Conservation (phyloP, 805 yeast species). For the Saccharomyces jurei region DNA sequence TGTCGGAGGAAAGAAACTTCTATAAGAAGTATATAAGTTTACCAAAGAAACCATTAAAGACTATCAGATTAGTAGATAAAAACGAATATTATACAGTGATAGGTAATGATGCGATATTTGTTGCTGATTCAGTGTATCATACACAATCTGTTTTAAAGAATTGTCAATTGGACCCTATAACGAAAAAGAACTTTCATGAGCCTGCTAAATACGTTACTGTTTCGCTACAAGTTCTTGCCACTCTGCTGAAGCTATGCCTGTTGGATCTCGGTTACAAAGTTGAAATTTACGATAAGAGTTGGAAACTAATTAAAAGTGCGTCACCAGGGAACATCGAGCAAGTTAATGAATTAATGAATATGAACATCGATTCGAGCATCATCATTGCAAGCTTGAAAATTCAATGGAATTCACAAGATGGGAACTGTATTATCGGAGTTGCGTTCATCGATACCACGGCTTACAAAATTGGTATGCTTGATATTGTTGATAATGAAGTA, state of each 20-base stretch:
- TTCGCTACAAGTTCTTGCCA: conserved; percentile 63
- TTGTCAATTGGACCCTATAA: conserved; percentile 23
- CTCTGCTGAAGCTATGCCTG: conserved; percentile 56
- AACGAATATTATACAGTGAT: conserved; percentile 74
- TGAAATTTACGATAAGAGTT: conserved; percentile 66
- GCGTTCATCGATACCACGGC: conserved; percentile 70
- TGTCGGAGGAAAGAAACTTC: conserved; percentile 42
- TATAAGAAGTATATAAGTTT: conserved; percentile 41
- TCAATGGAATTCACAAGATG: conserved; percentile 27
- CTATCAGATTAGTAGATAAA: conserved; percentile 69
- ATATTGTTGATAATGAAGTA: conserved; percentile 80
- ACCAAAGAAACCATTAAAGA: conserved; percentile 40
- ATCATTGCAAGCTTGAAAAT: conserved; percentile 41
- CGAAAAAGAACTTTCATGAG: conserved; percentile 34
- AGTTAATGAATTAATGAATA: conserved; percentile 60
- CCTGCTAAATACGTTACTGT: conserved; percentile 54
- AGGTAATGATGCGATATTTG: conserved; percentile 67
- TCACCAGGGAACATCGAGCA: conserved; percentile 86
- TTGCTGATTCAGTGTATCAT: conserved; percentile 78
- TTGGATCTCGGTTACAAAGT: conserved; percentile 67
- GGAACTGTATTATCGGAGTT: conserved; percentile 54
- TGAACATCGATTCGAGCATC: conserved; percentile 41
- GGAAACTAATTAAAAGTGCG: conserved; percentile 53
- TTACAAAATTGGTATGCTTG: conserved; percentile 59
- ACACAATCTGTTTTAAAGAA: conserved; percentile 75